Percentiles rank a stretch among this genome's conserved stretches.
These are phyloP conservation scores for Shiraia sp. DNA, from an alignment of 2,329 filamentous ascomycete species.

Conservation along the genomic window DNA sequence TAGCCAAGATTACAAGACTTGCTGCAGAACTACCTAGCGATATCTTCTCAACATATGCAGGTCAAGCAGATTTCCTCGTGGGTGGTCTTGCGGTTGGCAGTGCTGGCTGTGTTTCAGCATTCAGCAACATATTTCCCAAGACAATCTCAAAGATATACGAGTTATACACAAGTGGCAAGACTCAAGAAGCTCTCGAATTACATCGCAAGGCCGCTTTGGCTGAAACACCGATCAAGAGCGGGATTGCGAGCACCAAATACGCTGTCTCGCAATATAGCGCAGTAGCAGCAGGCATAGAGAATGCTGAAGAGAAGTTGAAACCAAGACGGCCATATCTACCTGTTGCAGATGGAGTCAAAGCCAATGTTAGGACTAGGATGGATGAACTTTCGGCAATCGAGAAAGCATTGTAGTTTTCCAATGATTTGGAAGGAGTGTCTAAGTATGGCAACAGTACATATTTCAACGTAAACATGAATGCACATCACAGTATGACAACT, in stretches of 20 bases:
- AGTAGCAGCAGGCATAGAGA: constrained; percentile 57
- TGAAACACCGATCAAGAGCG: constrained; percentile 67
- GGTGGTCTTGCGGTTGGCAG: constrained; percentile 58
- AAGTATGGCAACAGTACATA: no score
- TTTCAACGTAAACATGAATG: no score
- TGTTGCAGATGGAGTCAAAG: constrained; percentile 28
- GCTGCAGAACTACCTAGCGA: constrained; percentile 54
- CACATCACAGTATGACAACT: no score
- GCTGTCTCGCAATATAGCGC: constrained; percentile 66
- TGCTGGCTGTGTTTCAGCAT: constrained; percentile 61
- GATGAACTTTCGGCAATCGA: constrained; percentile 31
- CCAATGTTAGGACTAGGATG: constrained; percentile 27
- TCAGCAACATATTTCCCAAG: constrained; percentile 62
- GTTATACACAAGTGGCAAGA: constrained; percentile 62
- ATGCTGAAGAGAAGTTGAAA: constrained; percentile 31
- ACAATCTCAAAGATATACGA: constrained; percentile 62
- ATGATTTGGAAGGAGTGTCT: not conserved
- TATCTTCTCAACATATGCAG: constrained; percentile 70
- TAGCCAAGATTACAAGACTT: constrained; percentile 71
- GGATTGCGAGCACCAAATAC: constrained; percentile 71
- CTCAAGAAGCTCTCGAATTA: constrained; percentile 61
- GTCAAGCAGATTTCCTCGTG: constrained; percentile 72
- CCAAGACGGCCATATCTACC: constrained; percentile 36
- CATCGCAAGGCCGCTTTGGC: constrained; percentile 67
- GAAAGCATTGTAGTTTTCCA: no score